phyloP scores from a whole-genome alignment of 306 rosid genomes.

The Corylus americana region DNA sequence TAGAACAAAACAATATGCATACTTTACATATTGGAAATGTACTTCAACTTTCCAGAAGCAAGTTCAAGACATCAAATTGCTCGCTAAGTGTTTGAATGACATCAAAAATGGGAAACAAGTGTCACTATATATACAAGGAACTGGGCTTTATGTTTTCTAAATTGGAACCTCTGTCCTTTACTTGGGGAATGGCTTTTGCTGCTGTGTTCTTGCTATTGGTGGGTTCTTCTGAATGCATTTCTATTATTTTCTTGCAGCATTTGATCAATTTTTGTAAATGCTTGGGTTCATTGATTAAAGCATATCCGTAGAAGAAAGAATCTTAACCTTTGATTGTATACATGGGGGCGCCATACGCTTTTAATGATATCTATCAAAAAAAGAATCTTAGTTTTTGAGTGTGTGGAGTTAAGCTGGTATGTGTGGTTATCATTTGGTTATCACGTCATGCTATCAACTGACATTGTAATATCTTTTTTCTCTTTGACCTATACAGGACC shows the following conservation, averaged over 20 bases:
- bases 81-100: background rate
- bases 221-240: background rate
- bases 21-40: background rate
- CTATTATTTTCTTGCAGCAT: background rate
- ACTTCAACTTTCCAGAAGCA: background rate
- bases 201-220: background rate
- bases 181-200: background rate
- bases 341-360: too few relatives aligned
- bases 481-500: conserved; percentile 61
- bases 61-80: background rate
- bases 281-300: background rate
- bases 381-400: background rate
- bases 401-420: conserved; percentile 4
- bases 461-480: conserved; percentile 15
- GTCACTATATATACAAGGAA: background rate
- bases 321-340: background rate
- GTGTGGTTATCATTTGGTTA: background rate
- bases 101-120: background rate
- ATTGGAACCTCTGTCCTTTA: background rate
- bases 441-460: background rate
- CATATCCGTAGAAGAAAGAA: background rate
- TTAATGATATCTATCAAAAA: background rate
- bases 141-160: background rate
- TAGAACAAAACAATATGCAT: background rate
- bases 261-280: too few relatives aligned